phyloP scores from a whole-genome alignment of 164 flowering plant species.

The Nymphaea colorata region DNA sequence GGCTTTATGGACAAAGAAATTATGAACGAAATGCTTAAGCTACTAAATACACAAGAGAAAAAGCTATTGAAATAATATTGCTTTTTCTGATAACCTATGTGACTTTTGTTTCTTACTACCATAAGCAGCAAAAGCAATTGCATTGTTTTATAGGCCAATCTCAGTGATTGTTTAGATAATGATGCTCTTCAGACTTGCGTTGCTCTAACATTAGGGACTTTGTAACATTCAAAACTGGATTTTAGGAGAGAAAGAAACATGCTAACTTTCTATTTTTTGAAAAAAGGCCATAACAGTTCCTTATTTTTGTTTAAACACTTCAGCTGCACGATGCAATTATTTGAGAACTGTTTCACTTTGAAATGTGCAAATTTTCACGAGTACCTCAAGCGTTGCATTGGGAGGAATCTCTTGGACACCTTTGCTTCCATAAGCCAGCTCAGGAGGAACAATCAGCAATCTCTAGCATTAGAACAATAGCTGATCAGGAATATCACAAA shows the following conservation, averaged over 20 bases:
- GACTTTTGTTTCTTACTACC: too few relatives aligned
- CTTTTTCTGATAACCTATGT: background rate
- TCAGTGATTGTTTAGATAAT: background rate
- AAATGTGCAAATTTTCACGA: background rate
- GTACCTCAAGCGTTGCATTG: slow-evolving; percentile 94
- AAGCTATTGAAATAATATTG: background rate
- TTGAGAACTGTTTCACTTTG: background rate
- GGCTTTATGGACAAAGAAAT: background rate
- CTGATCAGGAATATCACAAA: background rate
- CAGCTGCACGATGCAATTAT: too few relatives aligned
- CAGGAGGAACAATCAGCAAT: slow-evolving; percentile 82
- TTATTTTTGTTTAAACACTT: too few relatives aligned
- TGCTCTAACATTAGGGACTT: too few relatives aligned
- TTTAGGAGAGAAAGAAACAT: too few relatives aligned
- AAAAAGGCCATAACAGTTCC: too few relatives aligned
- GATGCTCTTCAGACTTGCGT: too few relatives aligned
- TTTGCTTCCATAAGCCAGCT: slow-evolving; percentile 90
- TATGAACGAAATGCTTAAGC: background rate
- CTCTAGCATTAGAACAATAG: slow-evolving; percentile 25
- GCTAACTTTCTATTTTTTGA: too few relatives aligned
- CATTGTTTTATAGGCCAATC: background rate
- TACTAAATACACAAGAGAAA: background rate
- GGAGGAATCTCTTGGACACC: slow-evolving; percentile 99
- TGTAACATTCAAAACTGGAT: too few relatives aligned
- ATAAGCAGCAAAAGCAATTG: background rate